Conservation (phyloP, 2,329 filamentous ascomycete species). For the Cladosporium velox region DNA sequence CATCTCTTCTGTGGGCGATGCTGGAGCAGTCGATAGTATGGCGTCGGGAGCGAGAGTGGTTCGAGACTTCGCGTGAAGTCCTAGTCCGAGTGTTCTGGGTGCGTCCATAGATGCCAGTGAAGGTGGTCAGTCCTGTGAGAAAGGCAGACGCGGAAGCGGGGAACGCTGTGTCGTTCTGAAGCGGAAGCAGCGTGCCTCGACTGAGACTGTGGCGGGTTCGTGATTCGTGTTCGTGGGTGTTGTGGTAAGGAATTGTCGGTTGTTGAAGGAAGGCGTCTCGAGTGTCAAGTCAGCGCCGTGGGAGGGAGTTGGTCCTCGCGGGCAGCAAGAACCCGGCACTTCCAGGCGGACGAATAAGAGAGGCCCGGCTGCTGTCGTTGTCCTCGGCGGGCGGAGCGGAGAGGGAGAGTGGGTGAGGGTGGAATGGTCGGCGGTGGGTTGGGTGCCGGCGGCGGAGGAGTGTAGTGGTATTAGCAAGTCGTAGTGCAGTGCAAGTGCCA, state of each 20-base stretch:
- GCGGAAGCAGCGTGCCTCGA: background rate
- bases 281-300: background rate
- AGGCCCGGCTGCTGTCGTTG: background rate
- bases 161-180: background rate
- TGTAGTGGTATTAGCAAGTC: background rate
- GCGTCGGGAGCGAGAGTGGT: slow-evolving; percentile 25
- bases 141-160: background rate
- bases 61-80: slow-evolving; percentile 18
- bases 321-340: background rate
- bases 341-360: background rate
- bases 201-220: background rate
- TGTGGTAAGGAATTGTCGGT: background rate
- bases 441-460: background rate
- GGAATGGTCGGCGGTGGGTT: background rate
- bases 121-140: background rate
- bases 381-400: background rate
- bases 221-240: slow-evolving; percentile 2
- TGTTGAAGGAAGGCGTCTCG: background rate
- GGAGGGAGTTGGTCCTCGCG: background rate
- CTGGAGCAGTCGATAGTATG: slow-evolving; percentile 37
- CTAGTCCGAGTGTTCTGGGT: slow-evolving; percentile 22
- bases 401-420: background rate
- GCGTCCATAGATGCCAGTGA: background rate
- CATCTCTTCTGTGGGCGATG: slow-evolving; percentile 34
- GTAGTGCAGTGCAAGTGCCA: background rate